Percentiles rank a stretch among this genome's conserved stretches.
phyloP scores from a whole-genome alignment of 768 basidiomycete genomes.

The Boletus speciosus region DNA sequence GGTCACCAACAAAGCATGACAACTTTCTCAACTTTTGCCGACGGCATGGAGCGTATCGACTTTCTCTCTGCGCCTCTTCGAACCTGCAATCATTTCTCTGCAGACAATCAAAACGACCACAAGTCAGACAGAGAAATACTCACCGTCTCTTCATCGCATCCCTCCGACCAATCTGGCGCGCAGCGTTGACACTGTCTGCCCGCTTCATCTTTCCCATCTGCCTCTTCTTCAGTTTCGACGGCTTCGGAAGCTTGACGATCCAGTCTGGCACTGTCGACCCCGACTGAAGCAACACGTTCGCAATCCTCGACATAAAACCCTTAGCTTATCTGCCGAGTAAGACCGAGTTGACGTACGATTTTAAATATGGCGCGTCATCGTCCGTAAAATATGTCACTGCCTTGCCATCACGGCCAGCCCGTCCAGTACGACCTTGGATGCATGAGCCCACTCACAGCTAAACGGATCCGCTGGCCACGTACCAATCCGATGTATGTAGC shows the following conservation, averaged over 20 bases:
- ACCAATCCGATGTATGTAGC: slow-evolving; percentile 96
- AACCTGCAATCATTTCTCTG: slow-evolving; percentile 78
- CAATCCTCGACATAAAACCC: slow-evolving; percentile 54
- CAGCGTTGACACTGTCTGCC: slow-evolving; percentile 68
- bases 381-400: slow-evolving; percentile 96
- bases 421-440: slow-evolving; percentile 79
- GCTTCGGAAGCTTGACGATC: slow-evolving; percentile 93
- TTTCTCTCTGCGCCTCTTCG: slow-evolving; percentile 44
- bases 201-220: slow-evolving; percentile 84
- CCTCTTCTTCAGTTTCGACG: slow-evolving; percentile 82
- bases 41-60: background rate
- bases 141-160: slow-evolving; percentile 75
- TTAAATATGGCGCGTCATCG: slow-evolving; percentile 87
- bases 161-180: slow-evolving; percentile 61
- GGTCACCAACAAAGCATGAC: slow-evolving; percentile 7
- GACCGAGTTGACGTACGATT: slow-evolving; percentile 56
- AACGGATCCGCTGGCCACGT: slow-evolving; percentile 8
- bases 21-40: slow-evolving; percentile 6
- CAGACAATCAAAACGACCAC: background rate
- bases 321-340: slow-evolving; percentile 7
- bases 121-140: slow-evolving; percentile 7
- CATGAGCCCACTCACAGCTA: slow-evolving; percentile 2
- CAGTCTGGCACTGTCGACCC: slow-evolving; percentile 91
- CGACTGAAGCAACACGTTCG: slow-evolving; percentile 91
- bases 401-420: slow-evolving; percentile 88